Conservation (phyloP, 768 basidiomycete species). For the Trametes elegans region DNA sequence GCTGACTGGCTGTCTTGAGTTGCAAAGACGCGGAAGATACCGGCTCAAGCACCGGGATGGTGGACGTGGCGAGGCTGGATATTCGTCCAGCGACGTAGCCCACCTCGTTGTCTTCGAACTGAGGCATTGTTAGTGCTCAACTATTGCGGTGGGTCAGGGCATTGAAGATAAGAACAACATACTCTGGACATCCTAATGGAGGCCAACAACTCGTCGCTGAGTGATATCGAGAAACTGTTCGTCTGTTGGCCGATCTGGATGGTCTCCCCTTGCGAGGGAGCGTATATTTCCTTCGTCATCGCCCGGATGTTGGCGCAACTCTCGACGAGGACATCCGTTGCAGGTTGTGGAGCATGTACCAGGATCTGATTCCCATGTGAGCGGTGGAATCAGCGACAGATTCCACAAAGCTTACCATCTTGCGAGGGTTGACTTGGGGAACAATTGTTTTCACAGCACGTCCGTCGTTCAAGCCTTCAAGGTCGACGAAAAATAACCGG, state of each 20-base stretch:
- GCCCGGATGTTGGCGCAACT: slow-evolving; percentile 81
- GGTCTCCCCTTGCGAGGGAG: slow-evolving; percentile 71
- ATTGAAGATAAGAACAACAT: slow-evolving; percentile 38
- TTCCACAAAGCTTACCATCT: slow-evolving; percentile 63
- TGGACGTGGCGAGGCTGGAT: slow-evolving; percentile 79
- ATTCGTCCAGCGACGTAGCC: slow-evolving; percentile 91
- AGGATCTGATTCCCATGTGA: slow-evolving; percentile 61
- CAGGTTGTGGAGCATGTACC: slow-evolving; percentile 69
- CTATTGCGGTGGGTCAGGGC: neutral
- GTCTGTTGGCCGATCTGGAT: slow-evolving; percentile 95
- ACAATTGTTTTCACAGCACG: slow-evolving; percentile 96
- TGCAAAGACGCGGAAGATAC: slow-evolving; percentile 29
- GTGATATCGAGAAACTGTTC: slow-evolving; percentile 89
- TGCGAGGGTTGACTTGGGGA: slow-evolving; percentile 93
- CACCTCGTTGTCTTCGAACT: slow-evolving; percentile 99
- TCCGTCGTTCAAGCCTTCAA: slow-evolving; percentile 96
- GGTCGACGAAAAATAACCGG: slow-evolving; percentile 86
- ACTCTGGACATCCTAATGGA: slow-evolving; percentile 86
- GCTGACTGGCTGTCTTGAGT: neutral
- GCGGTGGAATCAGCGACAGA: neutral
- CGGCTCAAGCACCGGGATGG: slow-evolving; percentile 85
- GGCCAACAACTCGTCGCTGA: slow-evolving; percentile 84
- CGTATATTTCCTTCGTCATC: slow-evolving; percentile 91
- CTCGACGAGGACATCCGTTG: slow-evolving; percentile 72
- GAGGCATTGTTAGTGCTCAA: neutral